Evolutionary conservation across 768 basidiomycete species (phyloP), one percentile per base, ranked within the genome.

Genomic region (Panus rudis): DNA sequence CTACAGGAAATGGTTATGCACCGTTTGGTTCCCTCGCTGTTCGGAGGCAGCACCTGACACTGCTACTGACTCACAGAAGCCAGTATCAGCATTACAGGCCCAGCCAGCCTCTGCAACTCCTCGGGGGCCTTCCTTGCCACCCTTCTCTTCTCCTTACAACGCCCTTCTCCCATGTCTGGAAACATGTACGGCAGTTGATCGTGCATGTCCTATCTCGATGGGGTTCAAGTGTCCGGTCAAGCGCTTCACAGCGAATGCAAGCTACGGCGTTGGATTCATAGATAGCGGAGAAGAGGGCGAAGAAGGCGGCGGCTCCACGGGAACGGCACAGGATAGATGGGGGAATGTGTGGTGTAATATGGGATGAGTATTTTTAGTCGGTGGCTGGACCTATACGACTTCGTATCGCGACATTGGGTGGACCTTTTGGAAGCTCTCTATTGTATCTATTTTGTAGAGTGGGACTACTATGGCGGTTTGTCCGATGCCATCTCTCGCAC

Each of bases 1-100:
- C 19, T 93, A 92, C 58, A 73, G 83, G 25, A 68, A 65, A 25
- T 93, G 88, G 88, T 72, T 86, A 25, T 93, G 91, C 62, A 59
- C 76, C 17, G 63, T 82, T 13, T 77, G 80, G 7, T 73, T 93
- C 54, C 77, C 86, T 12, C 76, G 90, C 20, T 92, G 90, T 48
- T 70, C 73, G 12, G 87, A 92, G 39, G 51, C 63, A 21, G 51
- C 59, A 4, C 56, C 63, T 5, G 52, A 11, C 54, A 47, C 50
- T 26, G 57, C 55, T 52, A 17, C 43, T 20, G 38, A 48, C 31
- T 16, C 49, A 4, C 69, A 69, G 46, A 54, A 56, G 14, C 69
- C 71, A 2, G 49, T 72, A 31, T 72, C 79, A 0, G 80, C 81
- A 17, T 66, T 83, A 22, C 48, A 62, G n/a, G 57, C 66, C 2